Conservation (phyloP, 495 filamentous ascomycete species). For the Penicillium pancosmium region DNA sequence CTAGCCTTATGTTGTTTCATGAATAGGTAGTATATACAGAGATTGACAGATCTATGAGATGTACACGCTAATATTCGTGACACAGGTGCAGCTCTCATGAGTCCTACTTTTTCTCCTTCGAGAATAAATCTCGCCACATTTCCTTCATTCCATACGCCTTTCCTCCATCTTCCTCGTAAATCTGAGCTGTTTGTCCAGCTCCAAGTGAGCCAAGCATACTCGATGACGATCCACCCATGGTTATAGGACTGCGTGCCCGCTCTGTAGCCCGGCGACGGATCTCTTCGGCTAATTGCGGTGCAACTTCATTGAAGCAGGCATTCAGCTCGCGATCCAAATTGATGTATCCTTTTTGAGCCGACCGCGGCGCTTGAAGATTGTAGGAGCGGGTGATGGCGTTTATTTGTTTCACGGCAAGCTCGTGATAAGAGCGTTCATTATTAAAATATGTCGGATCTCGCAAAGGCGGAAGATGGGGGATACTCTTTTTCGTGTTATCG, state of each 20-base stretch:
- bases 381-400: slow-evolving; percentile 85
- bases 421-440: slow-evolving; percentile 75
- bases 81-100: no score
- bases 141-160: slow-evolving; percentile 81
- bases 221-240: slow-evolving; percentile 19
- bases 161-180: slow-evolving; percentile 72
- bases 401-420: slow-evolving; percentile 74
- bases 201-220: slow-evolving; percentile 57
- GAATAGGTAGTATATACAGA: no score
- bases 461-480: slow-evolving; percentile 44
- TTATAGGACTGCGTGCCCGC: slow-evolving; percentile 42
- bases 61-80: no score
- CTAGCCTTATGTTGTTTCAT: no score
- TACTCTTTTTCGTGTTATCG: slow-evolving; percentile 13
- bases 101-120: slow-evolving; percentile 22
- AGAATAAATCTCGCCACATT: slow-evolving; percentile 84
- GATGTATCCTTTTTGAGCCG: slow-evolving; percentile 94
- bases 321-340: slow-evolving; percentile 80
- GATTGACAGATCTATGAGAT: no score
- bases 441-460: slow-evolving; percentile 56
- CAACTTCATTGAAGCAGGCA: slow-evolving; percentile 82
- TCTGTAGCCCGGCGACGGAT: slow-evolving; percentile 70
- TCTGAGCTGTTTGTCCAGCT: slow-evolving; percentile 51
- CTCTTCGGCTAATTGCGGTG: slow-evolving; percentile 68
- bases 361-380: slow-evolving; percentile 89